phyloP scores from a whole-genome alignment of 139 green algal species.

The Gonium pectorale region DNA sequence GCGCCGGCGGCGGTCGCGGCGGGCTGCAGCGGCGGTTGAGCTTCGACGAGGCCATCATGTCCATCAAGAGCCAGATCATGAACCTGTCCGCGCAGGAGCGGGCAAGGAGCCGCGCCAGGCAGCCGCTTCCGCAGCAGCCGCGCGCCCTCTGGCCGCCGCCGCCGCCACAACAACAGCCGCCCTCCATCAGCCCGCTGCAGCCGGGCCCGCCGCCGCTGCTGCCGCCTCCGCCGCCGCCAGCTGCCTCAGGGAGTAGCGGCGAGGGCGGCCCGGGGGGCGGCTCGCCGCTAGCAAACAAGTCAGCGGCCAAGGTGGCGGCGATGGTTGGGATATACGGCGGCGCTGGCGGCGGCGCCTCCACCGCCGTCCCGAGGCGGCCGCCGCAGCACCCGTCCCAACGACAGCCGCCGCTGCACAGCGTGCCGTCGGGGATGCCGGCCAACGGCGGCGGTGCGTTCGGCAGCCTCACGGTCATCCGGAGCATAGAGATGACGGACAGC shows the following conservation, averaged over 20 bases:
- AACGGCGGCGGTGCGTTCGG: slow-evolving; percentile 1
- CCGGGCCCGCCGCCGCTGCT: not conserved
- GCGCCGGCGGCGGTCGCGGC: not conserved
- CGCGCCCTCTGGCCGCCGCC: not conserved
- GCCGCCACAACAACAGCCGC: not conserved
- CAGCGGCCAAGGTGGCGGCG: no score
- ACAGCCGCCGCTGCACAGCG: not conserved
- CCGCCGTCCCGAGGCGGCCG: not conserved
- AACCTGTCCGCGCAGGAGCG: slow-evolving; percentile 17
- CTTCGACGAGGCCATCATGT: slow-evolving; percentile 36
- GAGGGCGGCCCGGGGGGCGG: no score
- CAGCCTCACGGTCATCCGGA: not conserved
- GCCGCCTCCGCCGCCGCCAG: not conserved
- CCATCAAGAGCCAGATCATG: slow-evolving; percentile 31
- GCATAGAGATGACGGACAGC: slow-evolving; percentile 33
- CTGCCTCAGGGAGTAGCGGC: no score
- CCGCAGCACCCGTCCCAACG: not conserved
- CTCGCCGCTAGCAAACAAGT: no score
- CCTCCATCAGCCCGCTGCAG: not conserved
- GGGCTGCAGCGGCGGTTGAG: slow-evolving; percentile 5
- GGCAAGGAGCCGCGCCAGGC: not conserved
- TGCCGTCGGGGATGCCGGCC: not conserved
- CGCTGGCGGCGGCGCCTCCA: not conserved
- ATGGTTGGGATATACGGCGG: slow-evolving; percentile 17
- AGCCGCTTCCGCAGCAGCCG: not conserved